phyloP scores from a whole-genome alignment of 2,329 filamentous ascomycete species.

The Stachybotrys elegans region DNA sequence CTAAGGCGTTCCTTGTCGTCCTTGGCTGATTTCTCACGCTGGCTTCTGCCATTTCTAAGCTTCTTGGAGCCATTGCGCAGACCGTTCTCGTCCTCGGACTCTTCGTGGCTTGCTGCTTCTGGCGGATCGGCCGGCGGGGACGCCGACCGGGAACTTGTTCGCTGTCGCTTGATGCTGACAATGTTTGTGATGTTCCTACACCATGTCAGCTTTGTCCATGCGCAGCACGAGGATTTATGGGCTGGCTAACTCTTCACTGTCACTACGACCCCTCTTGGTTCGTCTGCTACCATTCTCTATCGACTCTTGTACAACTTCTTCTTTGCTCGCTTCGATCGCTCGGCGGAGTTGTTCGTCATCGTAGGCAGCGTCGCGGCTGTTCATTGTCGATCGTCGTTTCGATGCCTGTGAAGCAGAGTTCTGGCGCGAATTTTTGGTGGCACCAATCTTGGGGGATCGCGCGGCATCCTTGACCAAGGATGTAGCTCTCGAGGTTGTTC shows the following conservation, averaged over 20 bases:
- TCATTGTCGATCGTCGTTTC: constrained; percentile 94
- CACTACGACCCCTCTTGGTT: constrained; percentile 79
- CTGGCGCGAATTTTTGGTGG: constrained; percentile 51
- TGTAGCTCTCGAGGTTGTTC: constrained; percentile 54
- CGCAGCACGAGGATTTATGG: constrained; percentile 10
- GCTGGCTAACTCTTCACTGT: constrained; percentile 82
- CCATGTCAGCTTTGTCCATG: constrained; percentile 15
- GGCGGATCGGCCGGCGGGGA: constrained; percentile 45
- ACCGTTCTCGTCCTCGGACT: constrained; percentile 66
- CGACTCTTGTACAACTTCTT: constrained; percentile 55
- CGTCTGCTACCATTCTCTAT: constrained; percentile 55
- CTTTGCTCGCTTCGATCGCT: constrained; percentile 93
- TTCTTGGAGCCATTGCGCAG: constrained; percentile 53
- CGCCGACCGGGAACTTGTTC: constrained; percentile 72
- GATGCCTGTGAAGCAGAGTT: constrained; percentile 51
- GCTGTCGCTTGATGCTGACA: constrained; percentile 71
- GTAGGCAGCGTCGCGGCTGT: constrained; percentile 90
- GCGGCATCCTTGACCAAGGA: constrained; percentile 61
- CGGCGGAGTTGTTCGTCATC: constrained; percentile 86
- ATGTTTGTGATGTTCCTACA: constrained; percentile 65
- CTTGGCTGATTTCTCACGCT: constrained; percentile 59
- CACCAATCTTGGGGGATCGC: constrained; percentile 48
- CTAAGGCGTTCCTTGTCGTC: constrained; percentile 72
- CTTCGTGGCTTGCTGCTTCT: constrained; percentile 49
- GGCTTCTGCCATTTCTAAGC: constrained; percentile 53